phyloP scores from a whole-genome alignment of 495 filamentous ascomycete species.

The Tirmania nivea region DNA sequence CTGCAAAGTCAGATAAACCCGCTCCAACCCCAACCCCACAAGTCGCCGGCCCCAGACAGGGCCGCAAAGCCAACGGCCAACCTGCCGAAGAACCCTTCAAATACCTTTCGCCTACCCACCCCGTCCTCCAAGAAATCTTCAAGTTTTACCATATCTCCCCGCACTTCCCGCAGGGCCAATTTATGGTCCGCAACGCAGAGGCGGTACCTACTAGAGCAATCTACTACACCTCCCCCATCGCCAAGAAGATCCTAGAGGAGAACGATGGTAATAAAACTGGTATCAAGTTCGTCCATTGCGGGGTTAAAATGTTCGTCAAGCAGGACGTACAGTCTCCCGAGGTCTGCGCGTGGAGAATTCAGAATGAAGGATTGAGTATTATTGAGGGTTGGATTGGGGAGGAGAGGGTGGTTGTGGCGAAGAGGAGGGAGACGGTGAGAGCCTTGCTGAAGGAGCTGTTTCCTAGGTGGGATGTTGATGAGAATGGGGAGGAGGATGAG shows the following conservation, averaged over 20 bases:
- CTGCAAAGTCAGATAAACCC: neutral
- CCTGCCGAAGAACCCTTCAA: conserved; percentile 76
- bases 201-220: conserved; percentile 69
- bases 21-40: neutral
- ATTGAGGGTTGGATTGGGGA: conserved; percentile 72
- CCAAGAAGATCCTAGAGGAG: conserved; percentile 51
- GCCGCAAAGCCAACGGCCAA: conserved; percentile 29
- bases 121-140: conserved; percentile 50
- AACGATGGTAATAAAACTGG: conserved; percentile 55
- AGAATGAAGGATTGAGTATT: conserved; percentile 76
- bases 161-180: conserved; percentile 70
- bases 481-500: conserved; percentile 53
- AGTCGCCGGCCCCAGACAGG: conserved; percentile 5
- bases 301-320: conserved; percentile 96
- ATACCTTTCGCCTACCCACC: conserved; percentile 49
- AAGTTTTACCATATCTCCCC: conserved; percentile 62
- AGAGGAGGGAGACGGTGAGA: conserved; percentile 50
- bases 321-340: conserved; percentile 72
- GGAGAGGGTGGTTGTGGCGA: conserved; percentile 48
- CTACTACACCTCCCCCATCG: conserved; percentile 80
- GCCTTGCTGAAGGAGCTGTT: conserved; percentile 85
- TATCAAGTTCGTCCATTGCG: conserved; percentile 87
- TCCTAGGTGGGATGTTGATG: conserved; percentile 72
- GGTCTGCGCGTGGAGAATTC: conserved; percentile 82
- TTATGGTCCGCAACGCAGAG: conserved; percentile 81